Evolutionary conservation across 345 rosid genomes (phyloP).

Genomic region (Turritis glabra): DNA sequence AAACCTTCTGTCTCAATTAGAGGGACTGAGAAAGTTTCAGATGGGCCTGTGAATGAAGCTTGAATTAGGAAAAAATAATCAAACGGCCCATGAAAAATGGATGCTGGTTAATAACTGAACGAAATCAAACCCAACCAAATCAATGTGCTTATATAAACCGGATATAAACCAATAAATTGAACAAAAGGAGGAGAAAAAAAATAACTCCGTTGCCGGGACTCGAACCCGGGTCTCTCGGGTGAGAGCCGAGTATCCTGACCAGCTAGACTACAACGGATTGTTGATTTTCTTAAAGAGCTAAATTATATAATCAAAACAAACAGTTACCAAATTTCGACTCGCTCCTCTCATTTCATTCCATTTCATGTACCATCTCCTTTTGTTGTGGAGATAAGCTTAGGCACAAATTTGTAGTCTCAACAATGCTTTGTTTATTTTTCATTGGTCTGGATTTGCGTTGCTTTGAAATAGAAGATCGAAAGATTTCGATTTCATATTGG

Average conservation of each 20-base stretch:
- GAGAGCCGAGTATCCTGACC: slow-evolving; percentile 84
- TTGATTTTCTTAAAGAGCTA: not conserved
- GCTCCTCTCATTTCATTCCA: too few relatives aligned
- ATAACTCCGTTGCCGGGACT: slow-evolving; percentile 60
- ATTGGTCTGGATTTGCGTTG: not conserved
- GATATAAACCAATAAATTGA: too few relatives aligned
- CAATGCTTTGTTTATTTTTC: not conserved
- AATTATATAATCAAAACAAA: not conserved
- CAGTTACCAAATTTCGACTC: too few relatives aligned
- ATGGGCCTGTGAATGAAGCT: not conserved
- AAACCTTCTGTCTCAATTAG: not conserved
- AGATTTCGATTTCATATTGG: not conserved
- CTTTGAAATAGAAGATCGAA: not conserved
- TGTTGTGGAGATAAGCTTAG: not conserved
- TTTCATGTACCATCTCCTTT: not conserved
- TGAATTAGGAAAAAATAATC: not conserved
- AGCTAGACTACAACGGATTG: slow-evolving; percentile 47
- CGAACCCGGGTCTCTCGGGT: slow-evolving; percentile 67
- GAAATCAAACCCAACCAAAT: too few relatives aligned
- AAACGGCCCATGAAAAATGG: not conserved
- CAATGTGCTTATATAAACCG: too few relatives aligned
- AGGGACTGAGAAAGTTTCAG: not conserved
- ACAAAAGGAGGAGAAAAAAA: not conserved
- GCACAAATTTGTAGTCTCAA: not conserved
- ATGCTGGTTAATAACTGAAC: too few relatives aligned